Conservation (phyloP, 148 eudicot species). For the Vaccinium darrowii region DNA sequence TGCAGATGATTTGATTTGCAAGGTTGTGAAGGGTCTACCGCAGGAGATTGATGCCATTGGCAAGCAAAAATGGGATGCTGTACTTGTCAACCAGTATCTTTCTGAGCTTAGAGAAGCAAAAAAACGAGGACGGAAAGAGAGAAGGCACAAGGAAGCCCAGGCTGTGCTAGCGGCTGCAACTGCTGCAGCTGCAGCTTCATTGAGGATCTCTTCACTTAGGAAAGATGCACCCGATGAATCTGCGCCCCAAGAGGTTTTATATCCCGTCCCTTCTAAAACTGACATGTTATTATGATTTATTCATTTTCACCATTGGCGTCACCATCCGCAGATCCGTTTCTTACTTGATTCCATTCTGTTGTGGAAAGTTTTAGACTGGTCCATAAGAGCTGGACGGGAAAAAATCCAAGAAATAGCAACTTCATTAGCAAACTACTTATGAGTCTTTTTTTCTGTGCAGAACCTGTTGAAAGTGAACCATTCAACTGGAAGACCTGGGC, state of each 20-base stretch:
- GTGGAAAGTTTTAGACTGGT: no score
- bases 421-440: no score
- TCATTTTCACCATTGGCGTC: neutral
- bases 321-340: neutral
- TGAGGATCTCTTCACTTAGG: conserved; percentile 78
- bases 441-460: conserved; percentile 20
- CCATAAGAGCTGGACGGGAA: no score
- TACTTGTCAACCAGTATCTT: conserved; percentile 70
- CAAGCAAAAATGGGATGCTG: conserved; percentile 82
- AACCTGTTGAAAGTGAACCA: conserved; percentile 45
- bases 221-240: conserved; percentile 75
- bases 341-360: neutral
- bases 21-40: conserved; percentile 67
- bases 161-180: conserved; percentile 95
- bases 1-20: conserved; percentile 72
- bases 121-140: conserved; percentile 91
- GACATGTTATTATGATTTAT: neutral
- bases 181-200: conserved; percentile 96
- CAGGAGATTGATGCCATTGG: conserved; percentile 60
- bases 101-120: conserved; percentile 82
- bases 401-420: no score
- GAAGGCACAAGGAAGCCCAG: conserved; percentile 92
- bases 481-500: conserved; percentile 47
- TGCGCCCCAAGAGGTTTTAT: conserved; percentile 56
- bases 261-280: conserved; percentile 8